A percentile compares a stretch with the other conserved stretches of the same genome.
phyloP scores from a whole-genome alignment of 306 rosid species.

The Leucaena leucocephala region DNA sequence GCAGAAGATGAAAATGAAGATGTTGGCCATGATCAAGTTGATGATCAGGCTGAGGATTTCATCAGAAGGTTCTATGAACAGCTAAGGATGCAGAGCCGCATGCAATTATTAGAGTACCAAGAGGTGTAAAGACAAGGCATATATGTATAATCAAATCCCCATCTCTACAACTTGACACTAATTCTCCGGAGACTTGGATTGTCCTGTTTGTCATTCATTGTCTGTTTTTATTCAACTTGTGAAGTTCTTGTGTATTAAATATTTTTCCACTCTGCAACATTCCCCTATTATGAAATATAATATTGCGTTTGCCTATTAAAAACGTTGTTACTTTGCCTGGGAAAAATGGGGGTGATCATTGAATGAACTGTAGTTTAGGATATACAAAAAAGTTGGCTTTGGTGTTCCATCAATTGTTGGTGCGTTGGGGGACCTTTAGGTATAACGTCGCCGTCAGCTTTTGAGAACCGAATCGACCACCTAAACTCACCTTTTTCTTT shows the following conservation, averaged over 20 bases:
- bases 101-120: slow-evolving; percentile 47
- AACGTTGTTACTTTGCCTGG: not conserved
- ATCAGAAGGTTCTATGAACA: slow-evolving; percentile 60
- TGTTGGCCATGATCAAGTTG: slow-evolving; percentile 43
- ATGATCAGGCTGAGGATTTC: slow-evolving; percentile 60
- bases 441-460: slow-evolving; percentile 1
- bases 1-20: slow-evolving; percentile 48
- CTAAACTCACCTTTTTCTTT: not conserved
- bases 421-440: slow-evolving; percentile 12
- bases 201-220: no score
- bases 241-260: slow-evolving; percentile 7
- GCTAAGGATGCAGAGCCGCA: slow-evolving; percentile 46
- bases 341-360: not conserved
- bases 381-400: slow-evolving; percentile 26
- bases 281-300: not conserved
- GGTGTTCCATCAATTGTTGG: slow-evolving; percentile 33
- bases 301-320: not conserved
- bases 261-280: slow-evolving; percentile 20
- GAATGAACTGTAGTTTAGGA: slow-evolving; percentile 1
- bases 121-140: slow-evolving; percentile 14
- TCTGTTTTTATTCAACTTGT: not conserved
- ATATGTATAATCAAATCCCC: not conserved
- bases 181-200: not conserved
- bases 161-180: not conserved
- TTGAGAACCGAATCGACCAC: slow-evolving; percentile 15